Conservation (phyloP, 495 filamentous ascomycete genomes). For the Annulohypoxylon nitens region DNA sequence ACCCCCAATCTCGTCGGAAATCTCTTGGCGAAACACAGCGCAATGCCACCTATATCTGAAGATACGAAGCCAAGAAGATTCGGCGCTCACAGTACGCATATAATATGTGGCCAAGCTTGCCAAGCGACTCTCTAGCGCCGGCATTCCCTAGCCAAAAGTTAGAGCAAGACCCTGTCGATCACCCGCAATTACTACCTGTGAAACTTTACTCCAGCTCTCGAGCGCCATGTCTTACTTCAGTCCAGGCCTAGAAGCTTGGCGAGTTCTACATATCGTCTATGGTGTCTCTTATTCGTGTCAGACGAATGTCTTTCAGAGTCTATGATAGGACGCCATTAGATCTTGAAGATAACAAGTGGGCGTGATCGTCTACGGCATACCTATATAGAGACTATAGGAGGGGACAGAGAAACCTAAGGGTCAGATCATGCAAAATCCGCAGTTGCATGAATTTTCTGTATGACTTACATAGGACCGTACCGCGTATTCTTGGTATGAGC, state of each 20-base stretch:
- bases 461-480: slow-evolving; percentile 39
- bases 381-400: not conserved
- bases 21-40: slow-evolving; percentile 19
- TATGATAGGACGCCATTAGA: not conserved
- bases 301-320: not conserved
- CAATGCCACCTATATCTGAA: slow-evolving; percentile 11
- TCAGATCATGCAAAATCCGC: slow-evolving; percentile 12
- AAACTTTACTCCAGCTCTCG: slow-evolving; percentile 31
- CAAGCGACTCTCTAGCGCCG: slow-evolving; percentile 33
- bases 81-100: slow-evolving; percentile 24
- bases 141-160: slow-evolving; percentile 32
- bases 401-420: not conserved
- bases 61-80: slow-evolving; percentile 34
- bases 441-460: slow-evolving; percentile 15
- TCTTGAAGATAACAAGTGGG: not conserved
- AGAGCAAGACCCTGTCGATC: slow-evolving; percentile 44
- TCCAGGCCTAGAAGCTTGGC: slow-evolving; percentile 33
- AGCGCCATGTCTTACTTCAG: slow-evolving; percentile 27
- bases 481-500: slow-evolving; percentile 38
- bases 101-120: slow-evolving; percentile 42
- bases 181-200: slow-evolving; percentile 35
- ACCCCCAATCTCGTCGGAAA: slow-evolving; percentile 10
- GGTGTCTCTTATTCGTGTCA: not conserved
- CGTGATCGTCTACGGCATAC: not conserved
- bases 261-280: not conserved